Percentiles rank a stretch among this genome's conserved stretches.
Conservation (phyloP, 768 basidiomycete genomes). For the Termitomyces sp. region DNA sequence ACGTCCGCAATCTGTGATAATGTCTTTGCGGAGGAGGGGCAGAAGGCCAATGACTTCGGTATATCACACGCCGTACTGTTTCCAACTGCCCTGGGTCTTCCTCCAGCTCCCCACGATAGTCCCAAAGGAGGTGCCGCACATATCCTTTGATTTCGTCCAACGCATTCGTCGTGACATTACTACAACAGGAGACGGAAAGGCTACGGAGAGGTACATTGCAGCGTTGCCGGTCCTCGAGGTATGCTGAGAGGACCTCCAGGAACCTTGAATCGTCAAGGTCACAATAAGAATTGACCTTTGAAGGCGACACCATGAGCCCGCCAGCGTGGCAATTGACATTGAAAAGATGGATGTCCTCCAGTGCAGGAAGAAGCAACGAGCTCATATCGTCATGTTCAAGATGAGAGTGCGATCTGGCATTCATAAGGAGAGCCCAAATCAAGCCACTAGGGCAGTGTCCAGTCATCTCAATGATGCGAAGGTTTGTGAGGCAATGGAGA, state of each 20-base stretch:
- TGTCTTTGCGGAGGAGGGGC: slow-evolving; percentile 19
- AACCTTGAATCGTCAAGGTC: slow-evolving; percentile 38
- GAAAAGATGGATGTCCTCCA: slow-evolving; percentile 34
- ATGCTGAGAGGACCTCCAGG: slow-evolving; percentile 31
- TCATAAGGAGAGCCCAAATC: slow-evolving; percentile 33
- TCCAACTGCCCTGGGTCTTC: slow-evolving; percentile 19
- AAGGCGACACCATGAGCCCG: slow-evolving; percentile 33
- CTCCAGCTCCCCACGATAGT: slow-evolving; percentile 22
- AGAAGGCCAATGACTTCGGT: slow-evolving; percentile 21
- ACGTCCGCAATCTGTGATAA: slow-evolving; percentile 28
- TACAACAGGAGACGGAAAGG: slow-evolving; percentile 30
- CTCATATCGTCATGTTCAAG: slow-evolving; percentile 20
- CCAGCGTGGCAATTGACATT: slow-evolving; percentile 34
- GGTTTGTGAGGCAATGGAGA: slow-evolving; percentile 22
- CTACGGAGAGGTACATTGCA: slow-evolving; percentile 26
- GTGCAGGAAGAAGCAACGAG: slow-evolving; percentile 25
- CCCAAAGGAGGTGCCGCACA: slow-evolving; percentile 30
- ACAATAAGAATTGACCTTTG: slow-evolving; percentile 26
- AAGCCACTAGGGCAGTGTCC: slow-evolving; percentile 35
- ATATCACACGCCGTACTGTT: slow-evolving; percentile 20
- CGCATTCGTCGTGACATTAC: slow-evolving; percentile 20
- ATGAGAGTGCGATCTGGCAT: slow-evolving; percentile 26
- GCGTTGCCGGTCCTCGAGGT: slow-evolving; percentile 24
- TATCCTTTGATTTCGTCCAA: slow-evolving; percentile 21
- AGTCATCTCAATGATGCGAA: slow-evolving; percentile 30